Evolutionary conservation across 345 rosid genomes (phyloP).

Genomic region (Mangifera indica): DNA sequence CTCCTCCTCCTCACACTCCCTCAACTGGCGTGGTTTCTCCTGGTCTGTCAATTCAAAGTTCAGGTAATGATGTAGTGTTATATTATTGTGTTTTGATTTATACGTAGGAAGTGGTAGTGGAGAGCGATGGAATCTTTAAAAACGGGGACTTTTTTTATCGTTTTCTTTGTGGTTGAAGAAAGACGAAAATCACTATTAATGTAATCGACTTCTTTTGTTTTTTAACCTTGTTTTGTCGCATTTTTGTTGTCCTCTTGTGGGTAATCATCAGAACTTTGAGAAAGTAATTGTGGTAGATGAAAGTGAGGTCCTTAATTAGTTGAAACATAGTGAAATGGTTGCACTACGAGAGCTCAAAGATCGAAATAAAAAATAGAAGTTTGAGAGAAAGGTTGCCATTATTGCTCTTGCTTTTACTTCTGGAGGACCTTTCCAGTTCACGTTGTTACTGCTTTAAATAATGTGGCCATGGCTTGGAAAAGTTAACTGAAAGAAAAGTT

Average conservation of each 20-base stretch:
- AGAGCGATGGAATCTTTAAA: background rate
- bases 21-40: conserved; percentile 63
- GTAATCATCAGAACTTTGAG: conserved; percentile 12
- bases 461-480: conserved; percentile 18
- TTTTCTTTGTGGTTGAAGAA: conserved; percentile 13
- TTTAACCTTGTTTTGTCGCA: conserved; percentile 25
- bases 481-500: conserved; percentile 7
- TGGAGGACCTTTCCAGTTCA: conserved; percentile 25
- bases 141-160: background rate
- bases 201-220: background rate
- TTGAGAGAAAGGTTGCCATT: conserved; percentile 45
- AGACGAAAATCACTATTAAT: conserved; percentile 4
- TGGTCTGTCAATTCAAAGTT: conserved; percentile 61
- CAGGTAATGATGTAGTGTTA: conserved; percentile 41
- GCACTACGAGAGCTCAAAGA: conserved; percentile 21
- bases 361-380: conserved; percentile 24
- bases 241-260: conserved; percentile 33
- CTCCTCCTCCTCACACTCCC: conserved; percentile 67
- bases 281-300: conserved; percentile 22
- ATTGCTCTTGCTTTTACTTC: conserved; percentile 34
- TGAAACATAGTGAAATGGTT: background rate
- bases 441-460: conserved; percentile 17
- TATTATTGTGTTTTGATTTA: no score
- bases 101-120: background rate
- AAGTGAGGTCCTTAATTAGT: background rate